Evolutionary conservation across 805 yeast genomes (phyloP).

Genomic region (Ogataea allantospora): DNA sequence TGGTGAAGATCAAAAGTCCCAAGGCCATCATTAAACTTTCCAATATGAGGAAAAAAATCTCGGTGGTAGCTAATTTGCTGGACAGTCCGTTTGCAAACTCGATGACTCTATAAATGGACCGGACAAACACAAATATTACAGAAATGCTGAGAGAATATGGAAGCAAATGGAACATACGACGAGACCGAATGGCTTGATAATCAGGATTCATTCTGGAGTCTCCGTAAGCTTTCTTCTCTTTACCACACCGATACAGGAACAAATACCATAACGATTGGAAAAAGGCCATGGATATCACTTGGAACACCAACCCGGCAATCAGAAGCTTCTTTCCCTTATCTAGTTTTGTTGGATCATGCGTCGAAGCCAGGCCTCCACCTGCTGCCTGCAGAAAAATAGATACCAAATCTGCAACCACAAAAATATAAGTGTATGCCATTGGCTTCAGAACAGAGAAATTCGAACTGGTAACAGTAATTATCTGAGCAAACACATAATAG

Average conservation of each 20-base stretch:
- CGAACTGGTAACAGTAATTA: conserved; percentile 60
- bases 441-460: conserved; percentile 53
- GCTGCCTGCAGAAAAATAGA: conserved; percentile 66
- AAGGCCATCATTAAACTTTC: conserved; percentile 63
- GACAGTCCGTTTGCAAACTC: conserved; percentile 74
- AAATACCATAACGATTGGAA: conserved; percentile 52
- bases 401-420: conserved; percentile 62
- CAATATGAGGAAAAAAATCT: conserved; percentile 54
- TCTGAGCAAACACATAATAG: conserved; percentile 67
- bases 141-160: conserved; percentile 47
- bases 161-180: conserved; percentile 39
- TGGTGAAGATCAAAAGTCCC: conserved; percentile 45
- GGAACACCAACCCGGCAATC: conserved; percentile 77
- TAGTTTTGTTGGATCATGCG: conserved; percentile 32
- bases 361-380: conserved; percentile 75
- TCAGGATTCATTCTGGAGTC: conserved; percentile 36
- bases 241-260: conserved; percentile 43
- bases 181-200: conserved; percentile 36
- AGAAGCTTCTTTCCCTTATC: conserved; percentile 60
- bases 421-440: conserved; percentile 59
- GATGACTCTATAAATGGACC: conserved; percentile 71
- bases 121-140: conserved; percentile 53
- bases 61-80: conserved; percentile 62
- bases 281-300: conserved; percentile 64
- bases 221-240: conserved; percentile 26